Evolutionary conservation across 2,329 filamentous ascomycete genomes (phyloP).

Genomic region (Onygenales sp.): DNA sequence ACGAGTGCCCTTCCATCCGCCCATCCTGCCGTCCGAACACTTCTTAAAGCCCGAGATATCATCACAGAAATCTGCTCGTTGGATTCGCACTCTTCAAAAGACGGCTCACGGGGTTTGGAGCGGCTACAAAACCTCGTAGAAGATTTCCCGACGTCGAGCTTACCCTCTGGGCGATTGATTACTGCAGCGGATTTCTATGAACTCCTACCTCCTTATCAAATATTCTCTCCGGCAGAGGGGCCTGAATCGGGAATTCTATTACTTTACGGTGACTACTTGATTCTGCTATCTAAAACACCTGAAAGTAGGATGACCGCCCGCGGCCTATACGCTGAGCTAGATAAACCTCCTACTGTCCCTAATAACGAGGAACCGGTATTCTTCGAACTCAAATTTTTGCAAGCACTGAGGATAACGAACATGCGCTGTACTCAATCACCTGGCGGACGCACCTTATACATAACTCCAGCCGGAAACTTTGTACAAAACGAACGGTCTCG

Average conservation of each 20-base stretch:
- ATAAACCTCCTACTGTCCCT: slow-evolving; percentile 55
- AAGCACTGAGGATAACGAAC: slow-evolving; percentile 60
- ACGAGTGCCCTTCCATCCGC: slow-evolving; percentile 73
- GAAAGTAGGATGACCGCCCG: slow-evolving; percentile 59
- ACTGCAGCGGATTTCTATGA: slow-evolving; percentile 73
- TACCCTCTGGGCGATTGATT: slow-evolving; percentile 69
- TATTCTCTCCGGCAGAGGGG: slow-evolving; percentile 31
- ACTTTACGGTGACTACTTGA: slow-evolving; percentile 72
- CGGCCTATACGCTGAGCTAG: slow-evolving; percentile 72
- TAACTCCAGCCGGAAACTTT: slow-evolving; percentile 19
- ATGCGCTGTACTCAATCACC: slow-evolving; percentile 54
- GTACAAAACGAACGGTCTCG: slow-evolving; percentile 8
- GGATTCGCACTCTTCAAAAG: slow-evolving; percentile 56
- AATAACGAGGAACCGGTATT: slow-evolving; percentile 13
- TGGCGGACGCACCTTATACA: slow-evolving; percentile 30
- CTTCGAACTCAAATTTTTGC: slow-evolving; percentile 66
- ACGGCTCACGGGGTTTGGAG: slow-evolving; percentile 64
- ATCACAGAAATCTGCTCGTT: slow-evolving; percentile 95
- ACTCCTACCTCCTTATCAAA: slow-evolving; percentile 60
- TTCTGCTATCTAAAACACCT: slow-evolving; percentile 63
- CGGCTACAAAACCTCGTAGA: slow-evolving; percentile 68
- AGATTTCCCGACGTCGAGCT: slow-evolving; percentile 63
- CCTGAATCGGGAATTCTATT: slow-evolving; percentile 60
- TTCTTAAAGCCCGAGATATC: slow-evolving; percentile 84
- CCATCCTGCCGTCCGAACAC: slow-evolving; percentile 71